Percentiles rank a stretch among this genome's conserved stretches.
Evolutionary conservation across 1,284 basidiomycete species (phyloP).

Genomic region (Cutaneotrichosporon sp.): DNA sequence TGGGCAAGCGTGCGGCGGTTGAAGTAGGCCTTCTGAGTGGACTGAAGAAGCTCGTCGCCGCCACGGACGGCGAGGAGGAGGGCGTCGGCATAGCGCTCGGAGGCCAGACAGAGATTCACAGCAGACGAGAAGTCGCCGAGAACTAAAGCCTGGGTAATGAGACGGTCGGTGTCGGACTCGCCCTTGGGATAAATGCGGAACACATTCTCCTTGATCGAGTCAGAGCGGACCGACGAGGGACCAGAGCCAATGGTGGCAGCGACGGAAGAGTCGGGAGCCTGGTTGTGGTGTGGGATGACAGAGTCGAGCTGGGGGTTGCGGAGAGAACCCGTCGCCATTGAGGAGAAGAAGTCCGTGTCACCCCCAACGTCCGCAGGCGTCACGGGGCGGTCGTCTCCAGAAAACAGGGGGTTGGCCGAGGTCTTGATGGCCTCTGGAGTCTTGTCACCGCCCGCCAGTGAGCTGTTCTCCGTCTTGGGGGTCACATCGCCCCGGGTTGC

Average conservation of each 20-base stretch:
- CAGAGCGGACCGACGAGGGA: conserved; percentile 75
- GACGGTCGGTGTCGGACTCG: conserved; percentile 78
- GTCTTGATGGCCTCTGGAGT: conserved; percentile 2
- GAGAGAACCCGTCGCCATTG: conserved; percentile 56
- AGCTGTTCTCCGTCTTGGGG: conserved; percentile 63
- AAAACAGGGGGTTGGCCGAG: conserved; percentile 54
- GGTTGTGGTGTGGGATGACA: conserved; percentile 72
- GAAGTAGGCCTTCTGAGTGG: conserved; percentile 92
- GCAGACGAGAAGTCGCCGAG: conserved; percentile 91
- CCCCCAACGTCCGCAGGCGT: conserved; percentile 57
- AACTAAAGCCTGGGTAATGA: conserved; percentile 89
- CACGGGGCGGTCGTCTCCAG: conserved; percentile 46
- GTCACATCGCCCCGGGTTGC: conserved; percentile 52
- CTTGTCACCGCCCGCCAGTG: too few relatives aligned
- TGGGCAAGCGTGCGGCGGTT: conserved; percentile 68
- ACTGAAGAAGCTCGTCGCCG: conserved; percentile 78
- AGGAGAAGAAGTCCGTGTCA: conserved; percentile 75
- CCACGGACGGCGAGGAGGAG: conserved; percentile 89
- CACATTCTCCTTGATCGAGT: conserved; percentile 60
- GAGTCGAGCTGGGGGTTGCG: conserved; percentile 58
- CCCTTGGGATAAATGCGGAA: conserved; percentile 89
- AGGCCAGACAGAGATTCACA: conserved; percentile 83
- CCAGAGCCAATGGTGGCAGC: conserved; percentile 85
- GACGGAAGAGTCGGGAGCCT: conserved; percentile 75
- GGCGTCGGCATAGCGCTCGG: conserved; percentile 88